A percentile compares a stretch with the other conserved stretches of the same genome.
Conservation (phyloP, 1,284 basidiomycete genomes). For the Hemileia vastatrix region DNA sequence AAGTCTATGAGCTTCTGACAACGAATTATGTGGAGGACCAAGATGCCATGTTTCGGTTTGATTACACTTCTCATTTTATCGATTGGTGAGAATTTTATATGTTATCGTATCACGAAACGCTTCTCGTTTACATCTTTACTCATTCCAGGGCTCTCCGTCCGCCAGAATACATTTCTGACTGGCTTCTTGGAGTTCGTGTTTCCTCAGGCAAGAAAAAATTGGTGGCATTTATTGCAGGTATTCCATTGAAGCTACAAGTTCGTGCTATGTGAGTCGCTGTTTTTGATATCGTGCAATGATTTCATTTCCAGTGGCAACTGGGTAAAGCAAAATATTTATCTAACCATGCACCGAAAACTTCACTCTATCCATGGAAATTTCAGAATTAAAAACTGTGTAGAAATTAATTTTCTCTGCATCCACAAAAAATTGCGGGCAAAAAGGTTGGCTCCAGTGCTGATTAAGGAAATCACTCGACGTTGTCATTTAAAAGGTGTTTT, state of each 20-base stretch:
- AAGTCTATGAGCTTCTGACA: conserved; percentile 84
- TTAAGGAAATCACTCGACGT: conserved; percentile 94
- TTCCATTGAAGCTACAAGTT: conserved; percentile 71
- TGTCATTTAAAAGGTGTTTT: conserved; percentile 82
- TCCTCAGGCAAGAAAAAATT: conserved; percentile 70
- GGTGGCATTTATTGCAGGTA: conserved; percentile 96
- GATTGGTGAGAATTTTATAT: conserved; percentile 57
- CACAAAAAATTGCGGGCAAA: conserved; percentile 97
- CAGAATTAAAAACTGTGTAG: conserved; percentile 63
- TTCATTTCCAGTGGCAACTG: not conserved
- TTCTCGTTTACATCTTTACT: conserved; percentile 14
- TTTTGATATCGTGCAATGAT: not conserved
- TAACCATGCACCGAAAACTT: conserved; percentile 11
- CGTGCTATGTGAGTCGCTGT: conserved; percentile 58
- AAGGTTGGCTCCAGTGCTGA: conserved; percentile 87
- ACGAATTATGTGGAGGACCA: conserved; percentile 96
- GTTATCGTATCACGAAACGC: conserved; percentile 17
- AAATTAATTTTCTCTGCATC: conserved; percentile 97
- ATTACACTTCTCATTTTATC: conserved; percentile 89
- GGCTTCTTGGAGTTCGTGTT: conserved; percentile 94
- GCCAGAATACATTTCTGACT: conserved; percentile 82
- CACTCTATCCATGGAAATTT: too few relatives aligned
- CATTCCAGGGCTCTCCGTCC: conserved; percentile 76
- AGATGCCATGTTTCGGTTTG: conserved; percentile 88
- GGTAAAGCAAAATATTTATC: not conserved